Evolutionary conservation across 805 yeast genomes (phyloP), one percentile per base, ranked within the genome.

Genomic region (Metschnikowia dekortorum): DNA sequence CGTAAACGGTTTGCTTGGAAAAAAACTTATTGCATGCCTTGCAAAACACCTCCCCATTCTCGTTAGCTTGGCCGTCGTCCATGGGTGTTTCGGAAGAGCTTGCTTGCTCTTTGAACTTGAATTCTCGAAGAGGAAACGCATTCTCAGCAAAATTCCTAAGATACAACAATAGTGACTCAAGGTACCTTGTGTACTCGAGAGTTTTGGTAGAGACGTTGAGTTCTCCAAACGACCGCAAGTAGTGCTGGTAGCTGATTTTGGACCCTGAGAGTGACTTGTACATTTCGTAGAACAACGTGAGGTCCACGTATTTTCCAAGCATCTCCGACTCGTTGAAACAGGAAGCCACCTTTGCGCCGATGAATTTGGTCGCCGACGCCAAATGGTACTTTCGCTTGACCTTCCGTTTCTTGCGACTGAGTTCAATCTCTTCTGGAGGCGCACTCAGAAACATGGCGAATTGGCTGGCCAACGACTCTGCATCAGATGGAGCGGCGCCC

Each of bases 251-350:
- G 9, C 75, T 66, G 1, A 67, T 54, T 18, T 62, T 61, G 38
- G 62, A 39, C 9, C 49, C 44, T 8, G 51, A 54, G 4, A 58
- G 37, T 6, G 81, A 75, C 36, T 83, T 62, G 81, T 84, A 86
- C 31, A 58, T 56, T 31, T 77, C 79, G 64, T 83, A 85, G 44
- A 75, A 69, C 4, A 61, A 61, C 3, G 71, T 61, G 47, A 89
- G 68, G 53, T 89, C 92, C 16, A 90, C 55, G 54, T 64, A 80
- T 53, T 76, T 77, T 0, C 96, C 96, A 60, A 75, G 78, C 33
- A 67, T 65, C 62, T 90, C 96, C 31, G 76, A 81, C 4, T 78
- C 74, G 0, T 81, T 69, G 61, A 87, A 89, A 6, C 80, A 44
- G 0, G 60, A 47, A 14, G 80, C 77, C 3, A 87, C 54, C 18